These are phyloP conservation scores for Suillus plorans DNA, from an alignment of 768 basidiomycete genomes.

Conservation along the genomic window DNA sequence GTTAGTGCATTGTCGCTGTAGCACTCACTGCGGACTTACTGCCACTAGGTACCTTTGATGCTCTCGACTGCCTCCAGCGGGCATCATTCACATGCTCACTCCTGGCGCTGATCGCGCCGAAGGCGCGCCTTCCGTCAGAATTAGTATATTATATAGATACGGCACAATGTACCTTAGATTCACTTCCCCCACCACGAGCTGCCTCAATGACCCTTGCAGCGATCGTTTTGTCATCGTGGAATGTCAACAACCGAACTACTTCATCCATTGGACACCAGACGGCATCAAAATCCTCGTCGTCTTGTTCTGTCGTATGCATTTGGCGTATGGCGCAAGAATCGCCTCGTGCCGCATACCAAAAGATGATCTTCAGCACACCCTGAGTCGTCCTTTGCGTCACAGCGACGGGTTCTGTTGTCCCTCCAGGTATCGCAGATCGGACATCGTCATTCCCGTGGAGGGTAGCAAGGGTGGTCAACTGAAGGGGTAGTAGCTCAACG, in stretches of 20 bases:
- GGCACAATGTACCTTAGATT: background rate
- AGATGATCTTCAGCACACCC: constrained; percentile 45
- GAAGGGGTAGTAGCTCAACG: constrained; percentile 48
- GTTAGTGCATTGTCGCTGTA: too few relatives aligned
- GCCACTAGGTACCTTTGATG: too few relatives aligned
- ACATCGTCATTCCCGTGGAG: constrained; percentile 35
- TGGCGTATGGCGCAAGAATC: constrained; percentile 33
- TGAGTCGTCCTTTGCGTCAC: constrained; percentile 30
- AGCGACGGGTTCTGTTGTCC: constrained; percentile 35
- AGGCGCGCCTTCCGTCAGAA: background rate
- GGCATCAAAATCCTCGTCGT: constrained; percentile 41
- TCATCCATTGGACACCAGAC: constrained; percentile 36
- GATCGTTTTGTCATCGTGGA: constrained; percentile 30
- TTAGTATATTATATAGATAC: background rate
- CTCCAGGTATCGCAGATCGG: constrained; percentile 19
- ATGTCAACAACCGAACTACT: constrained; percentile 38
- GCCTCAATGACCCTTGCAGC: background rate
- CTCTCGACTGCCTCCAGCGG: too few relatives aligned
- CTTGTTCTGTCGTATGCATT: constrained; percentile 43
- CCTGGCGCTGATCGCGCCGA: background rate
- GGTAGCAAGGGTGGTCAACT: constrained; percentile 58
- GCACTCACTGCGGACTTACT: too few relatives aligned
- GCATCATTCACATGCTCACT: background rate
- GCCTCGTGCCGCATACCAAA: constrained; percentile 46
- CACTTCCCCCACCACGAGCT: background rate